These are phyloP conservation scores for Tuber aestivum DNA, from an alignment of 495 filamentous ascomycete genomes.

Conservation along the genomic window DNA sequence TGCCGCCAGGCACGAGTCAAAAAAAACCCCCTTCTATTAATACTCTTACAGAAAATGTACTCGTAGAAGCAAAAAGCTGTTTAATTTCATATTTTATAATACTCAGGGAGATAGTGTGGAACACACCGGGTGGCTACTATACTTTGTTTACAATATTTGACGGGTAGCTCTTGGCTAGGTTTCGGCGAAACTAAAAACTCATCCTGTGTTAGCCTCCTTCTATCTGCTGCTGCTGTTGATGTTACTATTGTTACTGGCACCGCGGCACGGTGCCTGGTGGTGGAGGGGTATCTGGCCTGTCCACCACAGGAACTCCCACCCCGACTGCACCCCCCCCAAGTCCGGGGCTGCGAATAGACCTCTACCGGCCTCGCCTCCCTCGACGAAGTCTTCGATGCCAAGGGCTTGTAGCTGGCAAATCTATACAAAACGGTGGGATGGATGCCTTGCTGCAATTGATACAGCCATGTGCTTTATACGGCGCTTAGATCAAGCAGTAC, in stretches of 20 bases:
- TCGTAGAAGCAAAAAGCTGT: too few relatives aligned
- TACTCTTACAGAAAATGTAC: too few relatives aligned
- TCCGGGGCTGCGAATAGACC: constrained; percentile 61
- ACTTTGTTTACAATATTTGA: too few relatives aligned
- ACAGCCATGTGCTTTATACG: constrained; percentile 57
- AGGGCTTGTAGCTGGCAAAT: constrained; percentile 52
- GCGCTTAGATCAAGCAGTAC: constrained; percentile 54
- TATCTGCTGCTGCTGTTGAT: constrained; percentile 1
- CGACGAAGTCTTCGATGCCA: constrained; percentile 54
- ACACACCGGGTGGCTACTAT: too few relatives aligned
- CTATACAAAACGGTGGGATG: constrained; percentile 55
- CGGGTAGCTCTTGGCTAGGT: too few relatives aligned
- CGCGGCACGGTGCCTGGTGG: too few relatives aligned
- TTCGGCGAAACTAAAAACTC: too few relatives aligned
- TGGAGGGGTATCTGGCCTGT: constrained; percentile 54
- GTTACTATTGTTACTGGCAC: constrained; percentile 18
- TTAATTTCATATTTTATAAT: too few relatives aligned
- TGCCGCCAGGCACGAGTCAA: too few relatives aligned
- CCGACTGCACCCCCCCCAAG: constrained; percentile 55
- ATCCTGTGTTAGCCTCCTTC: constrained; percentile 13
- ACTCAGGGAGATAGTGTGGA: too few relatives aligned
- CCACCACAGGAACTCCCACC: constrained; percentile 54
- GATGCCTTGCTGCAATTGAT: constrained; percentile 57
- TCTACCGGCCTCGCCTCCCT: constrained; percentile 63
- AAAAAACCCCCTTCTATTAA: too few relatives aligned